Base-by-base conservation (phyloP, 2,329 filamentous ascomycete genomes). In the Hypoxylon sp. region DNA sequence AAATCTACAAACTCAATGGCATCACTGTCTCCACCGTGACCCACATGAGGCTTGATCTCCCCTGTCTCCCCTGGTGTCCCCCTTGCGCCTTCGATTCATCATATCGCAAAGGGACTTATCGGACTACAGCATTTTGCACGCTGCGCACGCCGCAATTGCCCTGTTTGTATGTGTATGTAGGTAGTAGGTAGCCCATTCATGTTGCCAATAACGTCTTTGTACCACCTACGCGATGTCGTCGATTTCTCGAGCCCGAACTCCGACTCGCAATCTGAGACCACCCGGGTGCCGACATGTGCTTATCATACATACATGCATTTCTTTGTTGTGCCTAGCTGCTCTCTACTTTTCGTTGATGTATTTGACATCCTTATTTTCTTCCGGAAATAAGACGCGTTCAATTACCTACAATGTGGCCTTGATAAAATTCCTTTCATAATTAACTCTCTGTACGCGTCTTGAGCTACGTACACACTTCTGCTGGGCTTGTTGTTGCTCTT, bases 21-120 rank as follows among this genome's bases (percentile, higher is more conserved):
- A 69, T 69, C 67, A 69, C 50, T 34, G 51, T 41, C 60, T 59
- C 56, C 57, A 59, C 50, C 16, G 16, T 7, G 52, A 47, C 51
- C 66, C 62, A 65, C 65, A 51, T 48, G 62, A 62, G 54, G 60
- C 63, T 61, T 66, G 50, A 52, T 41, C n/a, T 34, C 12, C 30
- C 30, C 30, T 12, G 30, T 4, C 12, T 7, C 12, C 30, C 30
- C 30, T 34, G 37, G 5, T 39, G n/a, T 14, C 23, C 8, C 23
- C 51, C 51, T 47, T 51, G 61, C 52, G 39, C 56, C 48, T 50
- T 66, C 59, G 63, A 64, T 53, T 57, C 41, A 67, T 63, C 16
- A 48, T 47, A 41, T 58, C 34, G 21, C 55, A 60, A 43, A 11
- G 29, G 45, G 46, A 61, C 56, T 58, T 58, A 14, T 23, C n/a